A percentile compares a stretch with the other conserved stretches of the same genome.
phyloP scores from a whole-genome alignment of 352 stramenopile species.

The Phytophthora sojae region DNA sequence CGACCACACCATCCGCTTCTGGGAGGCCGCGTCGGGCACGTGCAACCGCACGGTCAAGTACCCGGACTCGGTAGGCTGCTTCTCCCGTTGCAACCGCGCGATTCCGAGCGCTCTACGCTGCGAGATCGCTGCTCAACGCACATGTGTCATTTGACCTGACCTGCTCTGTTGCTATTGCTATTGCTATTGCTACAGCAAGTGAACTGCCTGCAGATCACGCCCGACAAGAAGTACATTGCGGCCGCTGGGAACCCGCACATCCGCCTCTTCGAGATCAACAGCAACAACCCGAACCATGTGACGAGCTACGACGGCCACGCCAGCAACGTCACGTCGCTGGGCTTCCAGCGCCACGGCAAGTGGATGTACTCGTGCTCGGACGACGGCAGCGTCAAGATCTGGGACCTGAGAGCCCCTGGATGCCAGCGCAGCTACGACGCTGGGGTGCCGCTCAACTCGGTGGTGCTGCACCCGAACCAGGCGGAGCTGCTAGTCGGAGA shows the following conservation, averaged over 20 bases:
- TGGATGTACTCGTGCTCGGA: slow-evolving; percentile 98
- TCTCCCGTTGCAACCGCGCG: neutral
- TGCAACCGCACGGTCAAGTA: slow-evolving; percentile 97
- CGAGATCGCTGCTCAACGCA: neutral
- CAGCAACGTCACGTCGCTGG: slow-evolving; percentile 96
- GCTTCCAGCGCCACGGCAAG: slow-evolving; percentile 97
- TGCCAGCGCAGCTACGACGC: slow-evolving; percentile 91
- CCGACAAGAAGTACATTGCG: slow-evolving; percentile 97
- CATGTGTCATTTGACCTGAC: slow-evolving; percentile 5
- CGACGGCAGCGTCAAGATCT: slow-evolving; percentile 96
- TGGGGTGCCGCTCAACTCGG: slow-evolving; percentile 93
- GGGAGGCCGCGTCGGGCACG: slow-evolving; percentile 95
- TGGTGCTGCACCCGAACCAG: slow-evolving; percentile 96
- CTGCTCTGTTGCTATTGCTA: neutral
- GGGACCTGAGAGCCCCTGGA: slow-evolving; percentile 89
- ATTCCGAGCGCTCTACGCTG: slow-evolving; percentile 2
- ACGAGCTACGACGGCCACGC: slow-evolving; percentile 97
- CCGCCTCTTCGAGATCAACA: slow-evolving; percentile 98
- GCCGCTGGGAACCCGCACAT: slow-evolving; percentile 98
- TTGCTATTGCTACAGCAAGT: slow-evolving; percentile 77
- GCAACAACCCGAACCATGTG: slow-evolving; percentile 95
- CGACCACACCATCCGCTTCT: slow-evolving; percentile 99
- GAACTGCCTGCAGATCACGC: slow-evolving; percentile 97
- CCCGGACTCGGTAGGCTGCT: slow-evolving; percentile 87
- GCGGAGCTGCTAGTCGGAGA: slow-evolving; percentile 86